These are phyloP conservation scores for Anisodus tanguticus DNA, from an alignment of 257 asterid species.

Conservation along the genomic window DNA sequence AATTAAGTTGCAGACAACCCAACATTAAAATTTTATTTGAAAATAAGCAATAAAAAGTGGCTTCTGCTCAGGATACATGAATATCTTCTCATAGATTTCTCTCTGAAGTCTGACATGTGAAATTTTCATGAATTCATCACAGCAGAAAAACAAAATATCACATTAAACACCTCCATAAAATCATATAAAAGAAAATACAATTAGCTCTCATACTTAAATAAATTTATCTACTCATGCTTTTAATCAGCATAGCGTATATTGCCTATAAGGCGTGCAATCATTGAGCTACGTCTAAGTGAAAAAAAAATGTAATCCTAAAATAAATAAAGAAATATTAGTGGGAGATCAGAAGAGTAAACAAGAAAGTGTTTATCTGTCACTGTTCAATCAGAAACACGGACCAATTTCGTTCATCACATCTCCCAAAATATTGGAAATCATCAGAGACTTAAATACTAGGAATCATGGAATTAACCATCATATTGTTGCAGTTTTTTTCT, in stretches of 20 bases:
- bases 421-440: conserved; percentile 42
- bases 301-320: neutral
- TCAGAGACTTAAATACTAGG: conserved; percentile 68
- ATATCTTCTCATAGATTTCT: conserved; percentile 56
- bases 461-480: conserved; percentile 56
- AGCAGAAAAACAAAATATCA: neutral
- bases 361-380: conserved; percentile 50
- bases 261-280: conserved; percentile 47
- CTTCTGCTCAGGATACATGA: conserved; percentile 53
- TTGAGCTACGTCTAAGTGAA: conserved; percentile 26
- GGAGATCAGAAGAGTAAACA: conserved; percentile 53
- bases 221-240: conserved; percentile 20
- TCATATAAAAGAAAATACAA: neutral
- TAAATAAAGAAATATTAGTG: neutral
- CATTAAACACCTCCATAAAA: neutral
- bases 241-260: conserved; percentile 54
- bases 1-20: too few species aligned
- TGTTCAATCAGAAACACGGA: conserved; percentile 63
- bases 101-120: conserved; percentile 36
- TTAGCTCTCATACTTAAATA: neutral
- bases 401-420: conserved; percentile 56
- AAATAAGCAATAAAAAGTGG: neutral
- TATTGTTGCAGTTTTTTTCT: conserved; percentile 62
- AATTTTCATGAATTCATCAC: conserved; percentile 19
- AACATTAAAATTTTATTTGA: too few species aligned